A percentile compares a stretch with the other conserved stretches of the same genome.
Conservation (phyloP, 495 filamentous ascomycete species). For the Lepidopterella palustris region DNA sequence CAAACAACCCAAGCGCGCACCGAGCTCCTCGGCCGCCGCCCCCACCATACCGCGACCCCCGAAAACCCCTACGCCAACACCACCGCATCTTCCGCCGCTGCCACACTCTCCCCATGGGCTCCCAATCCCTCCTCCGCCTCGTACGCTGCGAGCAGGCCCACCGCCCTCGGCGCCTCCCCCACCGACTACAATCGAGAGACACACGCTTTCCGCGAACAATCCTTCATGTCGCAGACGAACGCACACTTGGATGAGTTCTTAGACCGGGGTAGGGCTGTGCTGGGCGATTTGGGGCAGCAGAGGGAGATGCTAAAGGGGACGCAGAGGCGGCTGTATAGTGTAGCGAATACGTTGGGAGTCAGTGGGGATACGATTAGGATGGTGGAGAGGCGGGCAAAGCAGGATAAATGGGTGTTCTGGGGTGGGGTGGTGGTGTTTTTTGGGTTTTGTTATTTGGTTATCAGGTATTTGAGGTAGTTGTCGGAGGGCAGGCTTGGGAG, state of each 20-base stretch:
- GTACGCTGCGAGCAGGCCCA: neutral
- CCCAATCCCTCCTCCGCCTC: slow-evolving; percentile 22
- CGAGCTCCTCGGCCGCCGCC: slow-evolving; percentile 85
- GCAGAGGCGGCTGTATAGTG: slow-evolving; percentile 81
- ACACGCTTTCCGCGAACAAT: slow-evolving; percentile 85
- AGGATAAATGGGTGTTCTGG: slow-evolving; percentile 99
- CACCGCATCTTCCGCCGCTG: slow-evolving; percentile 34
- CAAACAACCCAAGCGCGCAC: slow-evolving; percentile 64
- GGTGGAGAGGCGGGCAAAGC: slow-evolving; percentile 81
- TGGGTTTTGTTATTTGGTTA: slow-evolving; percentile 78
- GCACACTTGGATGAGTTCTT: slow-evolving; percentile 87
- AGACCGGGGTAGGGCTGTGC: slow-evolving; percentile 79
- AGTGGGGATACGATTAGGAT: slow-evolving; percentile 95
- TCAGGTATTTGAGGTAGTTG: slow-evolving; percentile 69
- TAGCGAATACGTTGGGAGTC: slow-evolving; percentile 88
- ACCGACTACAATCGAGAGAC: slow-evolving; percentile 62
- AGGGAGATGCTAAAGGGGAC: slow-evolving; percentile 91
- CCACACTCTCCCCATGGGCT: slow-evolving; percentile 34
- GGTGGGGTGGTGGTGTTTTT: slow-evolving; percentile 84
- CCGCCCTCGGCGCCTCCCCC: slow-evolving; percentile 46
- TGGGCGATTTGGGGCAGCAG: slow-evolving; percentile 84
- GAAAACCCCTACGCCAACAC: slow-evolving; percentile 88
- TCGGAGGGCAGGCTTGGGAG: neutral
- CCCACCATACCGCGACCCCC: slow-evolving; percentile 78
- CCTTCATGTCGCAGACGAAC: slow-evolving; percentile 73